Base-by-base conservation (phyloP, 345 rosid genomes). In the Populus deltoides region DNA sequence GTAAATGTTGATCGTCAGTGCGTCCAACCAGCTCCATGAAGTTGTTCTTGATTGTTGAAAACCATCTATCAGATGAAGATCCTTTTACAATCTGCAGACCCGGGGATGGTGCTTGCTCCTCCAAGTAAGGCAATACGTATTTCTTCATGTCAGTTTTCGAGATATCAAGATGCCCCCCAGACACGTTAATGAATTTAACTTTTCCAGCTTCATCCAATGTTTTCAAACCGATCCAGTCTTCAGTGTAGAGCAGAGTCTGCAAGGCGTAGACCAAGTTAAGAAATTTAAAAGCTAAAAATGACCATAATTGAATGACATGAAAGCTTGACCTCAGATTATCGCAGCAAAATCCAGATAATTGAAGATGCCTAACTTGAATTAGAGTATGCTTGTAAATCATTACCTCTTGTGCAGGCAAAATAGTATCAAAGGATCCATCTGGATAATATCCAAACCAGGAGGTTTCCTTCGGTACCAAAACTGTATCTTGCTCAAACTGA, bases 381-480 rank as follows among this genome's bases (percentile, higher is more conserved):
- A 55, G 10, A 10, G 45, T 9, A 73, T 7, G 24, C 15, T 9
- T 38, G n/a, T 8, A 12, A 45, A 27, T 10, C 16, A 7, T 36
- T 80, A 88, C 97, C 94, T 93, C 82, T 76, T 90, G 85, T n/a
- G 86, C 86, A 1, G 95, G 84, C 81, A 94, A 87, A 82, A 93
- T 33, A 66, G 88, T 4, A 72, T 85, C 70, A 47, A 87, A 90
- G 68, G 89, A 63, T 1, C 97, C 94, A 69, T 90, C 97, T n/a
- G 92, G 91, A 81, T 85, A 92, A 76, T 92, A 90, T 36, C 98
- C 94, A 73, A 92, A 94, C 91, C 90, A 88, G 70, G 98, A 84
- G 11, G 97, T 94, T 87, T 92, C 92, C 78, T 89, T 93, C 3
- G 98, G 97, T 83, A 90, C 77, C 88, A 92, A 79, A 78, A 92